phyloP scores from a whole-genome alignment of 495 filamentous ascomycete species.

The Hyaloscypha hepaticicola region DNA sequence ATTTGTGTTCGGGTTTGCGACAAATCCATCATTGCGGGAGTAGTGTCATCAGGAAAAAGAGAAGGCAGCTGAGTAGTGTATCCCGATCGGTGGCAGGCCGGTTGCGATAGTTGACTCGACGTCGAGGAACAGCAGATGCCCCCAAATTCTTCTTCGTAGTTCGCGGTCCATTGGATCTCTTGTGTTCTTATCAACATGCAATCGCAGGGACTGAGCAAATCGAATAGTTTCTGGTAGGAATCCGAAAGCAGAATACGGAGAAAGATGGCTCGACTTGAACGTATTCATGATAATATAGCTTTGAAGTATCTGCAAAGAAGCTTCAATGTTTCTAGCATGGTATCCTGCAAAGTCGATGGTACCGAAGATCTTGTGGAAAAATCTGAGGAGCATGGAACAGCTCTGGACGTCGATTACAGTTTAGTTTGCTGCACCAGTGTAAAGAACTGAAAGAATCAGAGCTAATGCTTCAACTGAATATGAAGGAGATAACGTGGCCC shows the following conservation, averaged over 20 bases:
- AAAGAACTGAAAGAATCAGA: constrained; percentile 4
- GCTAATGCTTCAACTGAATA: constrained; percentile 5
- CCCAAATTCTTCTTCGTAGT: constrained; percentile 10
- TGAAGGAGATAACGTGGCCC: neutral
- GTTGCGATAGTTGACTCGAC: constrained; percentile 12
- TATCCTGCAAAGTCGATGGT: constrained; percentile 3
- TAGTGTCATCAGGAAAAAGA: neutral
- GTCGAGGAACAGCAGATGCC: constrained; percentile 7
- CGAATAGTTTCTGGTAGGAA: constrained; percentile 11
- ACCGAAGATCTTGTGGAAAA: constrained; percentile 7
- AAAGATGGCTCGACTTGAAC: constrained; percentile 5
- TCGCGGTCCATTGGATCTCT: neutral
- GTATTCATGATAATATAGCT: constrained; percentile 14
- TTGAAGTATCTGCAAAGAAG: constrained; percentile 7
- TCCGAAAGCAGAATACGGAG: constrained; percentile 8
- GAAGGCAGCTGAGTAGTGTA: constrained; percentile 7
- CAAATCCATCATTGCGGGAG: neutral
- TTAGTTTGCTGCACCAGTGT: constrained; percentile 10
- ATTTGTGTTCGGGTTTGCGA: neutral
- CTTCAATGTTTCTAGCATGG: neutral
- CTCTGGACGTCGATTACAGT: neutral
- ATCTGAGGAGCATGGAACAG: neutral
- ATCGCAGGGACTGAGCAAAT: constrained; percentile 7
- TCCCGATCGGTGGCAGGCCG: constrained; percentile 6
- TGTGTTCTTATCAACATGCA: constrained; percentile 2